Percentiles rank a stretch among this genome's conserved stretches.
These are phyloP conservation scores for Plenodomus lindquistii DNA, from an alignment of 2,329 filamentous ascomycete genomes.

Conservation along the genomic window DNA sequence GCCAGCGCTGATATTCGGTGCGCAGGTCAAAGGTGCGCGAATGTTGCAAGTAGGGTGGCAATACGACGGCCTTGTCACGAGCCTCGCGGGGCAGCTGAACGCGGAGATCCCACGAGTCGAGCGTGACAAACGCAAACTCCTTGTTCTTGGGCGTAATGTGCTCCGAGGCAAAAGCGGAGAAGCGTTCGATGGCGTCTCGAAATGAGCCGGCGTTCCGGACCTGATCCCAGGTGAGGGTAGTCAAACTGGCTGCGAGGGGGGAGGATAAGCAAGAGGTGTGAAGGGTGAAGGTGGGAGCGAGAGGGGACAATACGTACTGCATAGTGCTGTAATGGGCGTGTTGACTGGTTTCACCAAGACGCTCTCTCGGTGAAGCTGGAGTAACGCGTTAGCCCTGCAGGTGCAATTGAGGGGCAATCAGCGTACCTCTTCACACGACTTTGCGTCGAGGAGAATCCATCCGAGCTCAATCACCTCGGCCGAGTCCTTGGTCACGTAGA, in stretches of 20 bases:
- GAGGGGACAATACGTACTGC: constrained; percentile 70
- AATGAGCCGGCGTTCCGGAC: constrained; percentile 97
- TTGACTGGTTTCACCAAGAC: constrained; percentile 98
- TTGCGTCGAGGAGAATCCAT: constrained; percentile 94
- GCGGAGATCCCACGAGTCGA: constrained; percentile 97
- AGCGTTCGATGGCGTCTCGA: constrained; percentile 92
- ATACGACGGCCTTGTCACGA: constrained; percentile 95
- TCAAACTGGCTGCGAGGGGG: constrained; percentile 75
- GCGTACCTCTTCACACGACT: constrained; percentile 83
- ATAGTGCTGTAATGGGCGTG: constrained; percentile 96
- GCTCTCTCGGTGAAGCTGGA: constrained; percentile 88
- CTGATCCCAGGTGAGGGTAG: constrained; percentile 98
- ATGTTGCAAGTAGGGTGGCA: constrained; percentile 96
- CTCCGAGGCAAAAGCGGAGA: constrained; percentile 91
- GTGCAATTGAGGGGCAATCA: constrained; percentile 10
- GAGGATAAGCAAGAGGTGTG: too few species aligned
- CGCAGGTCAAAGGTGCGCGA: constrained; percentile 95
- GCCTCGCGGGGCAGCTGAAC: constrained; percentile 97
- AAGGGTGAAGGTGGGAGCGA: constrained; percentile 1
- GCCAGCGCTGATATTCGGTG: constrained; percentile 97
- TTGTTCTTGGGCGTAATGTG: constrained; percentile 88
- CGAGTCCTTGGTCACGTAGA: constrained; percentile 99
- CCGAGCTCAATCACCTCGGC: constrained; percentile 99
- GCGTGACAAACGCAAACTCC: constrained; percentile 97
- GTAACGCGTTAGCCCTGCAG: constrained; percentile 35